Conservation (phyloP, 2,329 filamentous ascomycete genomes). For the Teratosphaeria epicoccoides region DNA sequence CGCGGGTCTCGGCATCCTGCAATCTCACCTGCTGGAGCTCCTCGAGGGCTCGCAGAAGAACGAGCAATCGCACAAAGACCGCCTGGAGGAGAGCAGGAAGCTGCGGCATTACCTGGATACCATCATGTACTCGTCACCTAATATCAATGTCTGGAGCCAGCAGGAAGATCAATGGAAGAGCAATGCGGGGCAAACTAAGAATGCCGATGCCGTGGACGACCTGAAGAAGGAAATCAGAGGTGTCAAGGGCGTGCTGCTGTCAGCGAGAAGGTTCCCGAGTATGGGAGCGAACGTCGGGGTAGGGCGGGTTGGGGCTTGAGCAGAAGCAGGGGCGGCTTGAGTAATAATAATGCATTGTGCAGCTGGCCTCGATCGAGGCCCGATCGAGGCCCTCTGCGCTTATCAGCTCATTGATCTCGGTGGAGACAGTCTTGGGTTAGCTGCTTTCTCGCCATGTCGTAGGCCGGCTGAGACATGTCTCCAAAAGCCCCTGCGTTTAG, state of each 20-base stretch:
- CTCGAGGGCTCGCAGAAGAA: slow-evolving; percentile 36
- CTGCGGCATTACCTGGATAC: slow-evolving; percentile 57
- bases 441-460: no score
- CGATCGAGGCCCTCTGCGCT: no score
- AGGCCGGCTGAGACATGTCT: no score
- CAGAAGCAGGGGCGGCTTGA: background rate
- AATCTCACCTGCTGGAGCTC: slow-evolving; percentile 39
- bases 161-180: background rate
- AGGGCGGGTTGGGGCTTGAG: slow-evolving; percentile 1
- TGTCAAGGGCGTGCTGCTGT: slow-evolving; percentile 69
- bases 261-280: slow-evolving; percentile 55
- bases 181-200: slow-evolving; percentile 13
- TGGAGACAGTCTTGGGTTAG: no score
- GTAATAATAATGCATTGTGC: background rate
- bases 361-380: no score
- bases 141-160: background rate
- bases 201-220: slow-evolving; percentile 59
- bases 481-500: no score
- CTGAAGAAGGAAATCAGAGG: slow-evolving; percentile 65
- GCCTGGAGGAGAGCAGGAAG: slow-evolving; percentile 41
- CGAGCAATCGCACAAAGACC: slow-evolving; percentile 41
- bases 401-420: no score
- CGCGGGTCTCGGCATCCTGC: slow-evolving; percentile 37
- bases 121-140: slow-evolving; percentile 36
- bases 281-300: slow-evolving; percentile 15